These are phyloP conservation scores for barley (Hordeum vulgare) DNA, from an alignment of 176 grass and related monocot genomes.

Conservation along the genomic window MorexV3_pseudomolecules_assembly NC_058518.1:140086565-140087064, in stretches of 20 bases:
- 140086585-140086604: background rate
- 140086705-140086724: conserved; percentile 85
- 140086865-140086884: background rate
- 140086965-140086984: conserved; percentile 81
- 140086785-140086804: conserved; percentile 69
- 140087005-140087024: conserved; percentile 96
- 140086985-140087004: conserved; percentile 90
- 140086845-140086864: background rate
- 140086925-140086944: conserved; percentile 86
- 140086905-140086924: background rate
- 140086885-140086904: background rate
- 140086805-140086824: conserved; percentile 71
- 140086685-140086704: conserved; percentile 66
- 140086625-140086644: conserved; percentile 62
- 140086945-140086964: conserved; percentile 91
- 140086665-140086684: conserved; percentile 77
- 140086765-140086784: conserved; percentile 92
- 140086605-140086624: background rate
- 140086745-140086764: conserved; percentile 82
- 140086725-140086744: conserved; percentile 83
- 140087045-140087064: conserved; percentile 70
- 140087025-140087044: conserved; percentile 52
- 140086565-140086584: background rate
- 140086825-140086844: conserved; percentile 72
- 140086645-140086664: conserved; percentile 97